Evolutionary conservation across 2,329 filamentous ascomycete genomes (phyloP), one percentile per base, ranked within the genome.

Genomic region (Aureobasidium sp.): DNA sequence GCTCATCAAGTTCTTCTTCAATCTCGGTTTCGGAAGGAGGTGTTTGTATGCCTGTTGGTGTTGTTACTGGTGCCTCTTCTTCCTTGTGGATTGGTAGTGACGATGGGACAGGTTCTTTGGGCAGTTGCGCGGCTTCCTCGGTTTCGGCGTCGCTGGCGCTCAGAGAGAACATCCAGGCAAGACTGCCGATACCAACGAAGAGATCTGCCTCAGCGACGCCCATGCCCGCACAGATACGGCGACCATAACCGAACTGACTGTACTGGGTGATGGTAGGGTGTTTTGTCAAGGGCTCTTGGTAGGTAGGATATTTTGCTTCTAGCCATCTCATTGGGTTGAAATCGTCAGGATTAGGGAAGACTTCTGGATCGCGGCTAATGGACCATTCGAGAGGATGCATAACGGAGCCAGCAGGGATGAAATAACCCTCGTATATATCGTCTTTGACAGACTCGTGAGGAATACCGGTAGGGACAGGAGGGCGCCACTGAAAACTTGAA

Each of bases 401-500:
- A 8, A 63, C 61, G 12, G 68, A 66, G 26, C 69, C 68, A 7
- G 62, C 64, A 2, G 67, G 68, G 10, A 70, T 69, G 51, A 63
- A 55, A 37, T 68, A 70, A 37, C 68, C 68, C 58, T 68, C 64
- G 60, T 69, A 71, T 2, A 66, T 62, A 34, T 70, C 69, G 39
- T 67, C 66, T 44, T 66, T 61, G 6, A 58, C 65, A 3, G 64
- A 64, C 12, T 68, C 64, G 57, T 71, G 68, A 3, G 68, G 68
- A n/a, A 70, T 68, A 27, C 68, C 68, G 50, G 64, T 66, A 8
- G 82, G 81, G 5, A 83, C 80, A 39, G 81, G 78, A 5, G 82
- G 83, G 57, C 81, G 75, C 82, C 82, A 85, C 48, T 83, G 74
- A 84, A 20, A 69, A 15, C 80, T 12, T 50, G 44, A 1, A 17